A percentile compares a stretch with the other conserved stretches of the same genome.
phyloP scores from a whole-genome alignment of 768 basidiomycete species.

The Hygrocybe coccinea region DNA sequence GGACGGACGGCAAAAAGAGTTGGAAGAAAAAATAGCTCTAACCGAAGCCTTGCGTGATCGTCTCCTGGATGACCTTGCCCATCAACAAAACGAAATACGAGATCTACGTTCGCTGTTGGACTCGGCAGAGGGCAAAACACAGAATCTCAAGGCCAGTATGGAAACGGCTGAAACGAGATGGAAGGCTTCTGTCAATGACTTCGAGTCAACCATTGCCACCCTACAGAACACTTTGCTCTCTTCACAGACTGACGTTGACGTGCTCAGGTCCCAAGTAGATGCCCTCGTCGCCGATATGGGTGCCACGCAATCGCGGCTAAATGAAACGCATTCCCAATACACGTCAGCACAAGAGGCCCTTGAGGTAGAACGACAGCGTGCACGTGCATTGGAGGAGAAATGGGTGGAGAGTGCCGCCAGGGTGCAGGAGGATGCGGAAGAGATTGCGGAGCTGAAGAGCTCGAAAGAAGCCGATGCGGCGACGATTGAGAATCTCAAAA shows the following conservation, averaged over 20 bases:
- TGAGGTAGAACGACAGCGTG: conserved; percentile 14
- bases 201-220: not conserved
- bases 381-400: conserved; percentile 17
- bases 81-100: conserved; percentile 7
- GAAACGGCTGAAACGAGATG: conserved; percentile 3
- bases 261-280: not conserved
- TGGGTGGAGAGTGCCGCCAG: conserved; percentile 15
- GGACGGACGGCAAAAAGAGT: not conserved
- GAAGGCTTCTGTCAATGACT: not conserved
- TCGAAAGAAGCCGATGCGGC: conserved; percentile 33
- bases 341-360: conserved; percentile 13
- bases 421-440: conserved; percentile 28
- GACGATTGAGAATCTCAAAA: conserved; percentile 33
- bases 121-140: not conserved
- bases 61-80: conserved; percentile 6
- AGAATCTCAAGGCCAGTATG: conserved; percentile 7
- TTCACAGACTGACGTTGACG: not conserved
- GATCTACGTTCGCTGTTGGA: not conserved
- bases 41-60: not conserved
- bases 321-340: conserved; percentile 13
- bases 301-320: conserved; percentile 12
- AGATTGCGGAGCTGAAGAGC: conserved; percentile 26
- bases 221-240: not conserved
- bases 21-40: not conserved
- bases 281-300: not conserved